These are phyloP conservation scores for Prunella vulgaris DNA, from an alignment of 257 asterid genomes.

Conservation along the genomic window DNA sequence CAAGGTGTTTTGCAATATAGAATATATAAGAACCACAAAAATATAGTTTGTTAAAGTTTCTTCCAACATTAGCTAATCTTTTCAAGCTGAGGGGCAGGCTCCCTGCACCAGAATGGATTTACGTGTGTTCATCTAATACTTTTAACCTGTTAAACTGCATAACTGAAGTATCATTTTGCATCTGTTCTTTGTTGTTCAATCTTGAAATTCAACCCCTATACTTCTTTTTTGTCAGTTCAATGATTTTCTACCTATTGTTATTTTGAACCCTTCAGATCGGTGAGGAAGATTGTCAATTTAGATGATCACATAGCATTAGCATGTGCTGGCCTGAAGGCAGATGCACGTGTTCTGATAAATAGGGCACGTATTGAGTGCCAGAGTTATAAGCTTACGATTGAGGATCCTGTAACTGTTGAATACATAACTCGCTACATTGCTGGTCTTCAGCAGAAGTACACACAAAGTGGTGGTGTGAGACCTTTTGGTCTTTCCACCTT, in stretches of 20 bases:
- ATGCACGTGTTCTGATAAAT: constrained; percentile 90
- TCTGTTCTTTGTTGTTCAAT: background rate
- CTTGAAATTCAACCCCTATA: background rate
- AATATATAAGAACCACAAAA: background rate
- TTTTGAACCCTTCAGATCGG: constrained; percentile 62
- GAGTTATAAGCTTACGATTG: constrained; percentile 69
- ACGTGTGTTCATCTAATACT: background rate
- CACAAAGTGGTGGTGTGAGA: constrained; percentile 99
- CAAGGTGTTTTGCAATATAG: background rate
- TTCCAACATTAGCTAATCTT: background rate
- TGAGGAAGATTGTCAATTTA: constrained; percentile 86
- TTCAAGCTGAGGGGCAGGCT: background rate
- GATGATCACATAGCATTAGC: constrained; percentile 97
- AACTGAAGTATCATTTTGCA: background rate
- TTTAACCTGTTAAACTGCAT: background rate
- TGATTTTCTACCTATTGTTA: background rate
- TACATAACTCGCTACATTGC: constrained; percentile 96
- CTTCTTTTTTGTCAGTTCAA: background rate
- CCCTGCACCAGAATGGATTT: background rate
- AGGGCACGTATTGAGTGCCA: constrained; percentile 95
- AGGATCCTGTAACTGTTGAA: constrained; percentile 96
- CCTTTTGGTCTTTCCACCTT: constrained; percentile 98
- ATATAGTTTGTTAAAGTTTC: background rate
- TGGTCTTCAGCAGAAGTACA: constrained; percentile 99
- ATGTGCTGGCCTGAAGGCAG: constrained; percentile 97